Evolutionary conservation across 1,284 basidiomycete genomes (phyloP), one percentile per base, ranked within the genome.

Genomic region (Boletus mariae): DNA sequence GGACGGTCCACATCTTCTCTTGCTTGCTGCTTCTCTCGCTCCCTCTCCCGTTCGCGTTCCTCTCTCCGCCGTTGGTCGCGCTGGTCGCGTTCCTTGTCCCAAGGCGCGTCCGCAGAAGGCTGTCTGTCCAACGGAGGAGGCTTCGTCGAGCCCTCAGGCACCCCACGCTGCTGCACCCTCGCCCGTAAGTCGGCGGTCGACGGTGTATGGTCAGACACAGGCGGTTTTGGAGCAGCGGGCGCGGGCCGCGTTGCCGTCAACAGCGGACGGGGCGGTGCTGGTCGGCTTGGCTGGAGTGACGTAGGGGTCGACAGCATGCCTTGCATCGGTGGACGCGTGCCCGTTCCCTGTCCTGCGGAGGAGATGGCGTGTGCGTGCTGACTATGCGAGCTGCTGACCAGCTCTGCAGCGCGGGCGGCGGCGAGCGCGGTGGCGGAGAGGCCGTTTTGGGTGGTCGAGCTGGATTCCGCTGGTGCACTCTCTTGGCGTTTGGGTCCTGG

Each of bases 171-270:
- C 6, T 79, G 77, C 35, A 79, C 74, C 25, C 87, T 75, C 20
- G 80, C 73, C 32, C 83, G 78, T 31, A 87, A 71, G 60, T 89
- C 86, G 0, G 83, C 79, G 2, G 80, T 73, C 1, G 80, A 79
- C 0, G 85, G 83, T 5, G 82, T 80, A 54, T 80, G 74, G 29
- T 84, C 80, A 2, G 74, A 71, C n/a, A 74, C 49, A 1, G 72
- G 63, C 2, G 73, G 71, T 60, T 77, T 79, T 15, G 56, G 77
- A 2, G 78, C 74, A 25, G 80, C 70, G 42, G 57, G 78, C 5
- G 82, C 75, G 10, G 80, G 76, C 8, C 78, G 74, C 26, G 70
- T 74, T 28, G 74, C 78, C n/a, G 74, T 74, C 52, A 78, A 70
- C 37, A 78, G 63, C 5, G 78, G 80, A n/a, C 77, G 73, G 4